Percentiles rank a stretch among this genome's conserved stretches.
Evolutionary conservation across 257 asterid genomes (phyloP).

Genomic region (Fraxinus anomala): DNA sequence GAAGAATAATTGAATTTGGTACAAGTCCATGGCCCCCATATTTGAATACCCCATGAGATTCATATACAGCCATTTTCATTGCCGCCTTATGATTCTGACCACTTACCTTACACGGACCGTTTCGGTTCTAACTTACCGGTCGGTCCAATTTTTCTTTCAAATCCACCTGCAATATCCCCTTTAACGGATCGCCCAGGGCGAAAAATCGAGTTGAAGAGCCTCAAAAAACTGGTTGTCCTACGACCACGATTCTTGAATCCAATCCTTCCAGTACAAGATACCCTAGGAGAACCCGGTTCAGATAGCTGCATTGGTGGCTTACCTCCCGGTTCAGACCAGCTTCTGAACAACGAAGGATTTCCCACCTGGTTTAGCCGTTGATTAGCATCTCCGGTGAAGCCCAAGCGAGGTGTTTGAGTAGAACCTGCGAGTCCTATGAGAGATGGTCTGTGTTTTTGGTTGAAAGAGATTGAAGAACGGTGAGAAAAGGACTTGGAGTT

Average conservation of each 20-base stretch:
- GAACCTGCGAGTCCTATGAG: constrained; percentile 42
- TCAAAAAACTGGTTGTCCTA: constrained; percentile 53
- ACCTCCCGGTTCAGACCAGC: constrained; percentile 53
- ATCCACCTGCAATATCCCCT: constrained; percentile 17
- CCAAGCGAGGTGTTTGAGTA: constrained; percentile 31
- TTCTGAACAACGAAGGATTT: constrained; percentile 36
- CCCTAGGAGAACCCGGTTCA: constrained; percentile 55
- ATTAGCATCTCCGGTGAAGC: constrained; percentile 22
- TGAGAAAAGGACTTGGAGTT: constrained; percentile 36
- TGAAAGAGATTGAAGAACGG: constrained; percentile 23
- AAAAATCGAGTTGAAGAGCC: constrained; percentile 38
- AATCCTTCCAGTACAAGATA: constrained; percentile 55
- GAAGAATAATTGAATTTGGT: not conserved
- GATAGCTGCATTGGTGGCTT: constrained; percentile 15
- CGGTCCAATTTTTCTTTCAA: not conserved
- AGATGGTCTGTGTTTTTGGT: constrained; percentile 26
- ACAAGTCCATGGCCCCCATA: not conserved
- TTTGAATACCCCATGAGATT: no score
- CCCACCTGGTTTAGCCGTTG: constrained; percentile 35
- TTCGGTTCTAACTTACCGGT: constrained; percentile 10
- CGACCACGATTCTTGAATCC: constrained; percentile 23
- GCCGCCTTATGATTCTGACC: constrained; percentile 36
- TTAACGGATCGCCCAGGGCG: constrained; percentile 27
- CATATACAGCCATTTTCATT: not conserved
- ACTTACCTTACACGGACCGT: constrained; percentile 16